Conservation (phyloP, 768 basidiomycete genomes). For the Kwoniella mangroviensis region DNA sequence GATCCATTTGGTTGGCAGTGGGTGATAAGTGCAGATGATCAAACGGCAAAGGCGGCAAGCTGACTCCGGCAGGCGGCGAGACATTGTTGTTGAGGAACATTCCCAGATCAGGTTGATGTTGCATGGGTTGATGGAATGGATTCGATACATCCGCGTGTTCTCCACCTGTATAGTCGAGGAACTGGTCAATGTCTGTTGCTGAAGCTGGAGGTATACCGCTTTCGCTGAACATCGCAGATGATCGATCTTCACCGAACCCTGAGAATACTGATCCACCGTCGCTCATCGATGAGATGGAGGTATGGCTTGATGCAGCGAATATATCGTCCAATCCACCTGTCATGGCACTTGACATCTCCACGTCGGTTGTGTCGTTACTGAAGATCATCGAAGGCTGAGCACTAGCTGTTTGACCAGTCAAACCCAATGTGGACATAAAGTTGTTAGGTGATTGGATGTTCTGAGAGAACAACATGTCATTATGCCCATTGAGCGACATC, state of each 20-base stretch:
- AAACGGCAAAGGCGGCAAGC: conserved; percentile 25
- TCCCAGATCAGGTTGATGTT: conserved; percentile 16
- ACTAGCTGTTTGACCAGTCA: conserved; percentile 10
- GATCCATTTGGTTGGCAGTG: conserved; percentile 19
- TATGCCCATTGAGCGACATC: conserved; percentile 15
- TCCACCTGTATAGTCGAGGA: conserved; percentile 49
- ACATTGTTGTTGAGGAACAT: conserved; percentile 4
- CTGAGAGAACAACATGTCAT: conserved; percentile 37
- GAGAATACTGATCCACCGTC: conserved; percentile 42
- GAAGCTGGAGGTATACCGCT: conserved; percentile 42
- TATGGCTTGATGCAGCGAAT: conserved; percentile 33
- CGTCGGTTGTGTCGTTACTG: conserved; percentile 28
- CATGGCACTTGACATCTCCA: conserved; percentile 39
- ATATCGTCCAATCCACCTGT: conserved; percentile 39
- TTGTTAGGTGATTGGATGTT: conserved; percentile 28
- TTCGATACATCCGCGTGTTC: conserved; percentile 33
- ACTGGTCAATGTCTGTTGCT: conserved; percentile 37
- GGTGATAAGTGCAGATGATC: conserved; percentile 24
- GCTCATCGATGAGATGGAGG: conserved; percentile 32
- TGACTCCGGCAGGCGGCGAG: conserved; percentile 10
- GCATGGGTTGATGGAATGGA: conserved; percentile 13
- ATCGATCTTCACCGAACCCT: conserved; percentile 31
- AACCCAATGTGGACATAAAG: conserved; percentile 27
- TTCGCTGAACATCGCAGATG: conserved; percentile 41
- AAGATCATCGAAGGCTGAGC: conserved; percentile 36